Evolutionary conservation across 2,329 filamentous ascomycete species (phyloP).

Genomic region (Zymoseptoria passerinii): DNA sequence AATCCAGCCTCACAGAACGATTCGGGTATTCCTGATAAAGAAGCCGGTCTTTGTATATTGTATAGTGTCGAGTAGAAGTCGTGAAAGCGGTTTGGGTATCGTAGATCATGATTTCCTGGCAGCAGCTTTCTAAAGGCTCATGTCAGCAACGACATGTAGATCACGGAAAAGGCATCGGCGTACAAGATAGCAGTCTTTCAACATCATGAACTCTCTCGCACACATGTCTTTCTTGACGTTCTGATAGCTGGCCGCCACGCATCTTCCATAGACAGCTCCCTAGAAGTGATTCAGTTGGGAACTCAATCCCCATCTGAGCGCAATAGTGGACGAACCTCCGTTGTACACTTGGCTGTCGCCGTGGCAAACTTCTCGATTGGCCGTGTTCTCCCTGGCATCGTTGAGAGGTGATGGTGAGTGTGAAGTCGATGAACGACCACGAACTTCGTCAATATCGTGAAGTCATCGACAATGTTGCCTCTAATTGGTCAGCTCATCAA

Average conservation of each 20-base stretch:
- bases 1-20: too few relatives aligned
- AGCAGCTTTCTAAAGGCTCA: constrained; percentile 20
- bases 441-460: not conserved
- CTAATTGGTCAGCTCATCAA: not conserved
- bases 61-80: too few relatives aligned
- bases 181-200: constrained; percentile 87
- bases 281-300: constrained; percentile 32
- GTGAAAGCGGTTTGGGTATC: not conserved
- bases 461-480: not conserved
- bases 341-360: constrained; percentile 56
- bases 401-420: constrained; percentile 2
- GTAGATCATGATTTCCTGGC: constrained; percentile 19
- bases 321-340: constrained; percentile 44
- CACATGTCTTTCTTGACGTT: constrained; percentile 88
- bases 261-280: constrained; percentile 83
- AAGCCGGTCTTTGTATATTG: too few relatives aligned
- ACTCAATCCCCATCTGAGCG: not conserved
- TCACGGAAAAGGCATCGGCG: constrained; percentile 20
- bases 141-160: not conserved
- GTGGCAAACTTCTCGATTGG: constrained; percentile 63
- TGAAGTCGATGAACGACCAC: not conserved
- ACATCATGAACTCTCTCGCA: constrained; percentile 67
- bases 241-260: constrained; percentile 83
- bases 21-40: too few relatives aligned
- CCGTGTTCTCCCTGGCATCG: constrained; percentile 43